Evolutionary conservation across 495 filamentous ascomycete species (phyloP), one percentile per base, ranked within the genome.

Genomic region (Letharia columbiana): DNA sequence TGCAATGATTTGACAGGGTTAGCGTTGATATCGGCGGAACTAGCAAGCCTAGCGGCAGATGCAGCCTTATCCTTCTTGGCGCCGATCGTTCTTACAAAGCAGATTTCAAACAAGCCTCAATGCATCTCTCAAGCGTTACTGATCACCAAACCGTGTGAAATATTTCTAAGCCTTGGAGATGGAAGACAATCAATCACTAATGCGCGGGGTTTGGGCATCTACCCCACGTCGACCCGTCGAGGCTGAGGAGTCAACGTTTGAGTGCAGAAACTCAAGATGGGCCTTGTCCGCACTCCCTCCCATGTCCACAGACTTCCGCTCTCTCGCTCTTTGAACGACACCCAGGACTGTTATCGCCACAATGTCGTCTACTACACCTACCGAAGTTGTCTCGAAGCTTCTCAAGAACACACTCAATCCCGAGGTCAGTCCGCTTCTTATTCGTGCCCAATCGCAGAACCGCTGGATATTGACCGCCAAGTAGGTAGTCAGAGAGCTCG

Each of bases 401-500:
- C 33, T 52, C 31, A n/a, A 13, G 20, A 63, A 54, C 37, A 63
- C 47, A 23, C 49, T 63, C 42, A 37, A 63, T 44, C 15, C 45
- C 23, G 61, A 63, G 18, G 23, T 37, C 5, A 6, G 37, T 61
- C 37, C 59, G 13, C 28, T 47, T 8, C 39, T 9, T 18, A 33
- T 12, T 28, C 18, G 28, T 56, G 23, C 52, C 31, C 0, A 35
- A 15, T 35, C 10, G 28, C 31, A 33, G 12, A 3, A 35, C 17
- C 13, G 28, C 13, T 56, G 12, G 23, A 8, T 13, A 56, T 18
- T 35, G 52, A 35, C 52, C 28, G 4, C 28, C 31, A 2, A 35
- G 11, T 9, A 35, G 52, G 31, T 56, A 31, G 37, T 61, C 41
- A 40, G 58, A 42, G 37, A 61, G 28, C 70, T 69, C 42, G 62